Percentiles rank a stretch among this genome's conserved stretches.
Conservation (phyloP, 1,284 basidiomycete genomes). For the Sporisorium reilianum region DNA sequence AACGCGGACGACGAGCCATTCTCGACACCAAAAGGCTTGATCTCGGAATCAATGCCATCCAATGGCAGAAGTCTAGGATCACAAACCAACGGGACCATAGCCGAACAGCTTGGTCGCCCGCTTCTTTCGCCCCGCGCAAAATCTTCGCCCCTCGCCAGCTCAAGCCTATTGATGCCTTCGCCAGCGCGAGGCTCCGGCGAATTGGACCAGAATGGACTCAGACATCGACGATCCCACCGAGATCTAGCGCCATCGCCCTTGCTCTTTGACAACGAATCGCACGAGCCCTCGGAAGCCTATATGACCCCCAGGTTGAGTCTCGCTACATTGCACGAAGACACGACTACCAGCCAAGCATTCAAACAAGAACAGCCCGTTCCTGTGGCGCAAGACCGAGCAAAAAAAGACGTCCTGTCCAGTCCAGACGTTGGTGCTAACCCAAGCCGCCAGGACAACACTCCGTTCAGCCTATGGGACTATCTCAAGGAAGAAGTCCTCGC, state of each 20-base stretch:
- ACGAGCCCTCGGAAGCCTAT: slow-evolving; percentile 24
- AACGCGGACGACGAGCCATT: background rate
- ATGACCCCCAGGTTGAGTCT: slow-evolving; percentile 31
- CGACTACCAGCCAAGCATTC: background rate
- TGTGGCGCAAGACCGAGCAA: background rate
- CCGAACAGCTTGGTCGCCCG: slow-evolving; percentile 12
- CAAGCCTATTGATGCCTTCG: background rate
- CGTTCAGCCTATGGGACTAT: slow-evolving; percentile 86
- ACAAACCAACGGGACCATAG: background rate
- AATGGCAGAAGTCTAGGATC: slow-evolving; percentile 3
- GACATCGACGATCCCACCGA: slow-evolving; percentile 2
- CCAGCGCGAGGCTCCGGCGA: background rate
- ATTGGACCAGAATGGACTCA: background rate
- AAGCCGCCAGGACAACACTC: slow-evolving; percentile 19
- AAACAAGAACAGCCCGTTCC: background rate
- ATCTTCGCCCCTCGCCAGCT: background rate
- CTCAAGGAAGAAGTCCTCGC: slow-evolving; percentile 82
- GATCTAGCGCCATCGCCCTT: slow-evolving; percentile 24
- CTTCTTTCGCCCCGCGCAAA: slow-evolving; percentile 15
- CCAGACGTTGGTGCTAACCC: background rate
- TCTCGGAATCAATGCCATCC: background rate
- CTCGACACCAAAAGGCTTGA: slow-evolving; percentile 10
- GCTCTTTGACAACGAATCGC: slow-evolving; percentile 12
- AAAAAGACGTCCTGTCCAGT: background rate
- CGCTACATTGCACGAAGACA: slow-evolving; percentile 25